Base-by-base conservation (phyloP, 2,329 filamentous ascomycete genomes). In the Ophiostoma pallidulum region DNA sequence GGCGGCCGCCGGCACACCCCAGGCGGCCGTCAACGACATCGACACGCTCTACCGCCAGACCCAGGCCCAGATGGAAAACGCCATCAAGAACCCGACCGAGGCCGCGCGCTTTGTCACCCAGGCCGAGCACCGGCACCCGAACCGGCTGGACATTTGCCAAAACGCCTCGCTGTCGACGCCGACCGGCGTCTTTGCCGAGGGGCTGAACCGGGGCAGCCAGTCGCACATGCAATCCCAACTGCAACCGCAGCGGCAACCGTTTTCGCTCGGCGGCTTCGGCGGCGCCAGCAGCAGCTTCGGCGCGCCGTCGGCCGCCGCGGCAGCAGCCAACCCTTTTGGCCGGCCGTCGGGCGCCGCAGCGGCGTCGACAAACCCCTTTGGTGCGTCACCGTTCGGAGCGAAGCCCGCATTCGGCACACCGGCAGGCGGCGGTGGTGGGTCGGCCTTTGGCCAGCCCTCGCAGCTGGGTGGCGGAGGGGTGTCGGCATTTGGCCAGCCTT, bases 61-160 rank as follows among this genome's bases (percentile, higher is more conserved):
- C 4, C 69, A 81, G 52, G 71, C 81, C 49, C 86, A 92, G 61
- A 86, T 90, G 44, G 75, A 86, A 51, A 75, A 70, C n/a, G 80
- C 82, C 1, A 60, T 87, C 1, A 75, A 70, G 51, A 82, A 94
- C 57, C 62, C 86, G 9, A 73, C 83, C 51, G 85, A 81, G 3
- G 89, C 90, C 1, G 72, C 85, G 38, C 74, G 80, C 47, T 92
- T 82, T 59, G 67, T 92, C 13, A 59, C 82, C 9, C 73, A 78
- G 5, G 78, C 75, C 19, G 77, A 75, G 46, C 79, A 85, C 45
- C 76, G 79, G 35, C 86, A 88, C 57, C 86, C 86, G 1, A 94
- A 92, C 59, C 75, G 87, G 35, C 68, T 75, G 45, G 84, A 90
- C 54, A 70, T 82, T 18, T 77, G 75, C 62, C 67, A 71, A 47